Conservation (phyloP, 768 basidiomycete genomes). For the Aureoboletus auriporus region DNA sequence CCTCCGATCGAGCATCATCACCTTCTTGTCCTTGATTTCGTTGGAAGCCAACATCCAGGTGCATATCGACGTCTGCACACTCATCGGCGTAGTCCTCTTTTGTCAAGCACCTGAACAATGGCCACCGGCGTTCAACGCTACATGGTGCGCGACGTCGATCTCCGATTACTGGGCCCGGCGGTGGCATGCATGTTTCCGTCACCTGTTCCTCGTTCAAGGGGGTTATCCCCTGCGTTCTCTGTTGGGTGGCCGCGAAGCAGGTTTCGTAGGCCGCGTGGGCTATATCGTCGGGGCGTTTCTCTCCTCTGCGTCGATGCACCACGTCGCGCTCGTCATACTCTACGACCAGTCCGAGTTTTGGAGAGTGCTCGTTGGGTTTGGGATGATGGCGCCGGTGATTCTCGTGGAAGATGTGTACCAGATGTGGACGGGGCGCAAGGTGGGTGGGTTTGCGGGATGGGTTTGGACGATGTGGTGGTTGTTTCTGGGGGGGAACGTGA, state of each 20-base stretch:
- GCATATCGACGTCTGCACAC: conserved; percentile 22
- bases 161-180: conserved; percentile 35
- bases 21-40: conserved; percentile 38
- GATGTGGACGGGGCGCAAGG: conserved; percentile 21
- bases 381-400: conserved; percentile 50
- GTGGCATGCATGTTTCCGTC: conserved; percentile 37
- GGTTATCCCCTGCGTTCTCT: conserved; percentile 29
- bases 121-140: conserved; percentile 31
- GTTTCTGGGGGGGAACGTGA: conserved; percentile 17
- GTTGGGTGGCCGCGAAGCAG: conserved; percentile 9
- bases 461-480: conserved; percentile 33
- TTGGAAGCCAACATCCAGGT: conserved; percentile 43
- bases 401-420: conserved; percentile 37
- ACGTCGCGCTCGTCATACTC: conserved; percentile 48
- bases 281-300: conserved; percentile 52
- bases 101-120: conserved; percentile 26
- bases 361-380: conserved; percentile 44
- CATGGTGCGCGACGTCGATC: conserved; percentile 33
- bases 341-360: conserved; percentile 43
- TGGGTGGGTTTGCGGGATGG: conserved; percentile 29
- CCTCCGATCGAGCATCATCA: conserved; percentile 39
- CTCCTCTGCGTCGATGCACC: conserved; percentile 53
- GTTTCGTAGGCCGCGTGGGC: conserved; percentile 21
- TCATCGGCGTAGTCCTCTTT: conserved; percentile 24
- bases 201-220: conserved; percentile 28